Evolutionary conservation across 371 early-diverging fungal genomes (phyloP), one percentile per base, ranked within the genome.

Genomic region (Funneliformis caledonium): DNA sequence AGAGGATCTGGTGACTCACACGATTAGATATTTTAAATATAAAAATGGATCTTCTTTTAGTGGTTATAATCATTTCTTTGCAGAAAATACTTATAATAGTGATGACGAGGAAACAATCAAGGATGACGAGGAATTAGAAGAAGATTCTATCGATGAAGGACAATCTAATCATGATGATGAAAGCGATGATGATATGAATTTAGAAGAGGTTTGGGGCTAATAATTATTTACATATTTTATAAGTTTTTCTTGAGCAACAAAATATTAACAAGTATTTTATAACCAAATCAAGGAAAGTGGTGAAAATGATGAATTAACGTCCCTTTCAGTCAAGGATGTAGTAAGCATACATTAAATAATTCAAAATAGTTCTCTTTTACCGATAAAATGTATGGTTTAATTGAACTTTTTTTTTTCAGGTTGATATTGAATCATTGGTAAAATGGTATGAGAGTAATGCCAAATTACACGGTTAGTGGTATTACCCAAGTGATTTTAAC

Each of bases 371-470:
- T 37, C 37, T 65, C 4, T 65, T 65, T 31, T 31, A 65, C 14
- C 33, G 9, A 37, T 31, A 65, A 33, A 68, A 68, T 14, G 4
- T 68, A 6, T 19, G 47, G 11, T 10, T 16, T 50, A 16, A 52
- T 52, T 16, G 19, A 70, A n/a, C n/a, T 22, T 14, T 6, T 22
- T 14, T 6, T 68, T 5, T 43, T 42, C 2, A 47, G 72, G 26
- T 42, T 69, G 69, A 69, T 69, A 9, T 69, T 43, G 43, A 69
- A 37, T 42, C 69, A 10, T 93, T 93, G 77, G 88, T 93, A 84
- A 87, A 90, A 76, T 85, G 88, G 61, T 84, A 93, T 37, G 88
- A 88, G 22, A 60, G 2, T 37, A 8, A 65, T 56, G 45, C 56
- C 6, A 48, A 10, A 70, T 19, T 31, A n/a, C 26, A 12, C 9